Conservation (phyloP, 441 rosid species). For the Hura crepitans region DNA sequence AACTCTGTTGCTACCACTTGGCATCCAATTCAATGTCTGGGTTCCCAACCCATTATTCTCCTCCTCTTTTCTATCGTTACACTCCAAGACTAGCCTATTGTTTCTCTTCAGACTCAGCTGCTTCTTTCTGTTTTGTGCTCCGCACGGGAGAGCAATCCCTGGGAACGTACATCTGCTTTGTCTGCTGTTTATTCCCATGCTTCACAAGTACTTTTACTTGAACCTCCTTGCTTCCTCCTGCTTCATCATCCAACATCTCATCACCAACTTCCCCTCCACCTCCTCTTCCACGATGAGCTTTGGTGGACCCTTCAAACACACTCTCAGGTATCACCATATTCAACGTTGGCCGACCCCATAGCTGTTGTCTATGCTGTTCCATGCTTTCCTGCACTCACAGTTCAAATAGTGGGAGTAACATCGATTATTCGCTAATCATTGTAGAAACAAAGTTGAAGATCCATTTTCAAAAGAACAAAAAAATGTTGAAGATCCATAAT, state of each 20-base stretch:
- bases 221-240: conserved; percentile 71
- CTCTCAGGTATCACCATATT: conserved; percentile 95
- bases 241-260: conserved; percentile 68
- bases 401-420: background rate
- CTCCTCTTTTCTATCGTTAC: conserved; percentile 94
- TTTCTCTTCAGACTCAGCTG: conserved; percentile 96
- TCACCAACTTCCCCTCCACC: conserved; percentile 76
- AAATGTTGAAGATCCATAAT: too few species aligned
- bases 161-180: conserved; percentile 89
- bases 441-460: background rate
- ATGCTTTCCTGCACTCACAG: conserved; percentile 78
- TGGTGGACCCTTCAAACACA: conserved; percentile 80
- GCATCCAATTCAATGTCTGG: conserved; percentile 69
- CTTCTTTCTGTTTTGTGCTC: conserved; percentile 98
- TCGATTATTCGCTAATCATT: background rate
- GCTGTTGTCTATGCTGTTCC: conserved; percentile 90
- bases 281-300: conserved; percentile 77
- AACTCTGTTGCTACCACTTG: conserved; percentile 57
- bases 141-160: conserved; percentile 78
- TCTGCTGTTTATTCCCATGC: conserved; percentile 96
- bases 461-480: too few species aligned
- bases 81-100: conserved; percentile 95
- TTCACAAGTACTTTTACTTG: conserved; percentile 97
- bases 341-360: conserved; percentile 81
- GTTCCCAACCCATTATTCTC: conserved; percentile 77